Conservation (phyloP, 257 asterid species). For the Mentha longifolia region DNA sequence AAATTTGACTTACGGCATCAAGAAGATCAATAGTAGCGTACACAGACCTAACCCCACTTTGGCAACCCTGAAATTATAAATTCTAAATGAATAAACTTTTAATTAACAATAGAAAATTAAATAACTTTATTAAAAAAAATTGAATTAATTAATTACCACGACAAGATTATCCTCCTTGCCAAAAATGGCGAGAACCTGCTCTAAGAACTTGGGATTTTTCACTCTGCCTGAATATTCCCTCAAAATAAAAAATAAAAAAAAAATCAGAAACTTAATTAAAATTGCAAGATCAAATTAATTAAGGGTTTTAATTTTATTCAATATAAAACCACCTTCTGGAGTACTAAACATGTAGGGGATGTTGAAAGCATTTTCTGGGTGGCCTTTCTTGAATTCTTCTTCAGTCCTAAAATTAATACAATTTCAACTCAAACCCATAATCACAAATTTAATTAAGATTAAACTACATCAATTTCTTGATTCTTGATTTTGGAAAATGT, state of each 20-base stretch:
- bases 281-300: background rate
- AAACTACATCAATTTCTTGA: background rate
- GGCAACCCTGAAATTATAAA: constrained; percentile 65
- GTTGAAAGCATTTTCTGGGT: constrained; percentile 63
- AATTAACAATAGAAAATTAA: background rate
- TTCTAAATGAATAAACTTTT: background rate
- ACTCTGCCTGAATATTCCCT: constrained; percentile 62
- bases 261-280: background rate
- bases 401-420: constrained; percentile 55
- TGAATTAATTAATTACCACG: constrained; percentile 50
- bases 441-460: background rate
- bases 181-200: constrained; percentile 53
- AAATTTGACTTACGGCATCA: constrained; percentile 56
- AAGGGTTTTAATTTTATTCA: background rate
- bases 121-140: background rate
- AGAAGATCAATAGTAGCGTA: constrained; percentile 76
- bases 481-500: background rate
- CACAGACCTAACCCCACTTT: constrained; percentile 80
- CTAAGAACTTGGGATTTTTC: constrained; percentile 73
- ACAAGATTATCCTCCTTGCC: constrained; percentile 63
- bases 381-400: constrained; percentile 86
- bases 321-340: constrained; percentile 74
- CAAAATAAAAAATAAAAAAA: background rate
- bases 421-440: background rate
- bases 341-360: constrained; percentile 77